Evolutionary conservation across 805 yeast genomes (phyloP).

Genomic region (Vanderwaltozyma yarrowii): DNA sequence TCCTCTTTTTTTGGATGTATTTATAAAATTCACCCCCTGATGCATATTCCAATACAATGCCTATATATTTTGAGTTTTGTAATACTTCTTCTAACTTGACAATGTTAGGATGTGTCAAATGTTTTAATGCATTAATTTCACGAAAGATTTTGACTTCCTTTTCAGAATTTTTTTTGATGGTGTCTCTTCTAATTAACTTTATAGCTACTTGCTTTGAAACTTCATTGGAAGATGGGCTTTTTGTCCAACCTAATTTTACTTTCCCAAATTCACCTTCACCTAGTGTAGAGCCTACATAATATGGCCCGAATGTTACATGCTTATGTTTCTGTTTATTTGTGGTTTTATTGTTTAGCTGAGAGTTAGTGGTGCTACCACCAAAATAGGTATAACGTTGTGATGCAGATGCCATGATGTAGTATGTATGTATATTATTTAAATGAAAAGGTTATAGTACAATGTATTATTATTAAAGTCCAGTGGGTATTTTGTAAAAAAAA

Average conservation of each 20-base stretch:
- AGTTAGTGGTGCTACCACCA: constrained; percentile 6
- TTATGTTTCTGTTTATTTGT: constrained; percentile 28
- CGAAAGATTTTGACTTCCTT: constrained; percentile 83
- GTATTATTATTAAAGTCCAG: too few species aligned
- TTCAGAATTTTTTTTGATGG: constrained; percentile 77
- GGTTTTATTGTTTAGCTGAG: background rate
- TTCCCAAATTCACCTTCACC: constrained; percentile 99
- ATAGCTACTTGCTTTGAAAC: constrained; percentile 80
- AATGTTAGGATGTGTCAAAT: constrained; percentile 86
- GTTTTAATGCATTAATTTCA: constrained; percentile 83
- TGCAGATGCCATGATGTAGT: constrained; percentile 14
- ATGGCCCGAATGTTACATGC: constrained; percentile 81
- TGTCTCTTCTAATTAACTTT: constrained; percentile 79
- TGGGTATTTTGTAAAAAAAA: too few species aligned
- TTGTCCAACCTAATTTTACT: constrained; percentile 93
- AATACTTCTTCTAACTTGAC: constrained; percentile 85
- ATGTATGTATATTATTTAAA: too few species aligned
- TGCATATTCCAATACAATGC: constrained; percentile 93
- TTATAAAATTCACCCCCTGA: constrained; percentile 96
- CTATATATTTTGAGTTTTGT: constrained; percentile 89
- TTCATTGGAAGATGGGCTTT: constrained; percentile 23
- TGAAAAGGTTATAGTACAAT: too few species aligned
- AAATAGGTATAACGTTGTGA: constrained; percentile 22
- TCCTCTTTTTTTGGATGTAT: constrained; percentile 76
- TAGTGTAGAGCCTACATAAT: constrained; percentile 80